Conservation (phyloP, 495 filamentous ascomycete species). For the Staphylotrichum longicolle region DNA sequence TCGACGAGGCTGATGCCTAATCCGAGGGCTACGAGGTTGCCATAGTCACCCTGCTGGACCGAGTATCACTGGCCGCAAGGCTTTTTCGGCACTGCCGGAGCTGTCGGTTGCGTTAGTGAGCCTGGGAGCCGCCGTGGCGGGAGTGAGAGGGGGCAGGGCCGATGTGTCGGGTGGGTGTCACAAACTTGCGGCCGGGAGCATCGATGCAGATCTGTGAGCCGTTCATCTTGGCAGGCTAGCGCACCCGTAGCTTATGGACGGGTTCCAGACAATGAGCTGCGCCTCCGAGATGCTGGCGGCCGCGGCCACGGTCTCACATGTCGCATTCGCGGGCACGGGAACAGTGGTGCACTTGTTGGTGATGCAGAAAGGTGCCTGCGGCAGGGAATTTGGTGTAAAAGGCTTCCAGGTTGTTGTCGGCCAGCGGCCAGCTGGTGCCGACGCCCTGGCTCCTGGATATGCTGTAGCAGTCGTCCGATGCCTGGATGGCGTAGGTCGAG, state of each 20-base stretch:
- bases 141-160: neutral
- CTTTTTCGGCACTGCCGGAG: neutral
- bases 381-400: slow-evolving; percentile 26
- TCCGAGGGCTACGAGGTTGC: slow-evolving; percentile 29
- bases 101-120: slow-evolving; percentile 22
- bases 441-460: slow-evolving; percentile 23
- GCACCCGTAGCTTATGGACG: neutral
- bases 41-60: slow-evolving; percentile 30
- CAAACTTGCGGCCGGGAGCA: slow-evolving; percentile 5
- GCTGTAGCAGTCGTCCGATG: slow-evolving; percentile 21
- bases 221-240: slow-evolving; percentile 6
- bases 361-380: slow-evolving; percentile 22
- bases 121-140: slow-evolving; percentile 16
- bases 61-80: slow-evolving; percentile 29
- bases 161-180: neutral
- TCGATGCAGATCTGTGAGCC: slow-evolving; percentile 16
- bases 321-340: slow-evolving; percentile 9
- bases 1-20: slow-evolving; percentile 29
- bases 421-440: slow-evolving; percentile 24
- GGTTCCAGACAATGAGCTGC: too few relatives aligned
- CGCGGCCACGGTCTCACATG: too few relatives aligned
- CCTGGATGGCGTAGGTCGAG: slow-evolving; percentile 22
- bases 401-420: slow-evolving; percentile 21
- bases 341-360: slow-evolving; percentile 3
- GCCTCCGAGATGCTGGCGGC: too few relatives aligned